These are phyloP conservation scores for Triticum monococcum DNA, from an alignment of 176 grass and related monocot species.

Conservation along the genomic window DNA sequence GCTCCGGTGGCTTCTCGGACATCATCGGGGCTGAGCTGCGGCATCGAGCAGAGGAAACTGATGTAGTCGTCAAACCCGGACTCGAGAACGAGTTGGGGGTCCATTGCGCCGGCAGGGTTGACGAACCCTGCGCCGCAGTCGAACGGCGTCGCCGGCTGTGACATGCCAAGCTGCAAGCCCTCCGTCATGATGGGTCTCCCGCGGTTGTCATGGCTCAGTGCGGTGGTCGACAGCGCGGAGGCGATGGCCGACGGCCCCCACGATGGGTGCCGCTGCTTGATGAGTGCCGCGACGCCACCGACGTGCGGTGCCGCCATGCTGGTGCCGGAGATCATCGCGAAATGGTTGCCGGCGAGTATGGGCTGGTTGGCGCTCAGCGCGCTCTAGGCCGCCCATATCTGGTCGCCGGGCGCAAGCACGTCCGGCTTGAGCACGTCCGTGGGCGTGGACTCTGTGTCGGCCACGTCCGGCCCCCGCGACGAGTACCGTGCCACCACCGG, in stretches of 20 bases:
- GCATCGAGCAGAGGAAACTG: conserved; percentile 52
- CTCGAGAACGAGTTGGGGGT: conserved; percentile 53
- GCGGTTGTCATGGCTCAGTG: background rate
- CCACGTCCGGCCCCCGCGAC: conserved; percentile 54
- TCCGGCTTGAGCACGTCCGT: conserved; percentile 64
- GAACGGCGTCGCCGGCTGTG: conserved; percentile 45
- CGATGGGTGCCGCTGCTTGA: conserved; percentile 44
- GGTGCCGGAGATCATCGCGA: conserved; percentile 61
- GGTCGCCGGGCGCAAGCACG: conserved; percentile 50
- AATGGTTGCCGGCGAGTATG: conserved; percentile 38
- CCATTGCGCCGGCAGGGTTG: conserved; percentile 34
- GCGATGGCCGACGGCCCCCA: conserved; percentile 48
- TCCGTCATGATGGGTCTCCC: conserved; percentile 33
- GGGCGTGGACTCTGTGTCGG: conserved; percentile 21
- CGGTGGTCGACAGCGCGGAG: conserved; percentile 46
- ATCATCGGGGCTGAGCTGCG: conserved; percentile 18
- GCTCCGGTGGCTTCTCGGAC: background rate
- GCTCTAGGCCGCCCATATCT: conserved; percentile 78
- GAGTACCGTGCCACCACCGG: conserved; percentile 39
- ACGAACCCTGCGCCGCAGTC: conserved; percentile 51
- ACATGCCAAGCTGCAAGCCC: conserved; percentile 23
- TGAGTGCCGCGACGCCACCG: conserved; percentile 46
- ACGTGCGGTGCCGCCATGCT: conserved; percentile 73
- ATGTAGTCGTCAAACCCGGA: conserved; percentile 47
- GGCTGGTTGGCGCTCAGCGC: conserved; percentile 22